phyloP scores from a whole-genome alignment of 2,329 filamentous ascomycete species.

The Venturia aucupariae region DNA sequence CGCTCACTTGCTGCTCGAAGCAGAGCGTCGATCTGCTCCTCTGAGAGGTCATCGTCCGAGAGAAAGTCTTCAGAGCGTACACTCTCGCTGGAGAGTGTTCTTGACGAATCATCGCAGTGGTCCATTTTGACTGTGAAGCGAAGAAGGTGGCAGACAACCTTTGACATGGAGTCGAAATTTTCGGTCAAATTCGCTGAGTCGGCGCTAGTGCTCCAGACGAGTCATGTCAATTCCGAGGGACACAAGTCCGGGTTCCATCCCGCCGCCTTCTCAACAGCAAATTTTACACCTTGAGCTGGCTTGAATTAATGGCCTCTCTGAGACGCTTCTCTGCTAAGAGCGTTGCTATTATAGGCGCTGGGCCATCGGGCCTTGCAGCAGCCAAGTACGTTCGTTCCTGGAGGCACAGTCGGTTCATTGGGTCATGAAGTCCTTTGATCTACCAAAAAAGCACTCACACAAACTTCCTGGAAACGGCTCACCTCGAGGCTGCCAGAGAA shows the following conservation, averaged over 20 bases:
- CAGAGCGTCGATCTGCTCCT: conserved; percentile 12
- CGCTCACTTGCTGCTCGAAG: conserved; percentile 10
- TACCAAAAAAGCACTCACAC: not conserved
- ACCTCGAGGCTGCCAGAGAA: not conserved
- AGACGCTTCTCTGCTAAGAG: conserved; percentile 39
- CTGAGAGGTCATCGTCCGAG: conserved; percentile 8
- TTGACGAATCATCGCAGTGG: conserved; percentile 12
- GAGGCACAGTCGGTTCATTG: not conserved
- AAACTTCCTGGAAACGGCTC: not conserved
- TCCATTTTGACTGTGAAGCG: not conserved
- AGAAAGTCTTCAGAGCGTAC: conserved; percentile 10
- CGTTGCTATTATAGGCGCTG: conserved; percentile 75
- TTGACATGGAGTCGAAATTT: not conserved
- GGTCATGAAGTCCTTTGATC: not conserved
- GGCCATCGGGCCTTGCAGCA: conserved; percentile 66
- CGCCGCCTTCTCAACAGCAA: not conserved
- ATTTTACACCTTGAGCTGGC: not conserved
- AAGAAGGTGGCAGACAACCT: not conserved
- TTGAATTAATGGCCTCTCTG: conserved; percentile 31
- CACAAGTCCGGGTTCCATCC: not conserved
- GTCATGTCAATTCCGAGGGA: not conserved
- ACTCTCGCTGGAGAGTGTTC: conserved; percentile 11
- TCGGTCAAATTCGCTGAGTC: not conserved
- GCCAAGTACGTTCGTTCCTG: conserved; percentile 47
- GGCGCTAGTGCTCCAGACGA: not conserved